phyloP scores from a whole-genome alignment of 2,329 filamentous ascomycete genomes.

The Catunica adiposa region DNA sequence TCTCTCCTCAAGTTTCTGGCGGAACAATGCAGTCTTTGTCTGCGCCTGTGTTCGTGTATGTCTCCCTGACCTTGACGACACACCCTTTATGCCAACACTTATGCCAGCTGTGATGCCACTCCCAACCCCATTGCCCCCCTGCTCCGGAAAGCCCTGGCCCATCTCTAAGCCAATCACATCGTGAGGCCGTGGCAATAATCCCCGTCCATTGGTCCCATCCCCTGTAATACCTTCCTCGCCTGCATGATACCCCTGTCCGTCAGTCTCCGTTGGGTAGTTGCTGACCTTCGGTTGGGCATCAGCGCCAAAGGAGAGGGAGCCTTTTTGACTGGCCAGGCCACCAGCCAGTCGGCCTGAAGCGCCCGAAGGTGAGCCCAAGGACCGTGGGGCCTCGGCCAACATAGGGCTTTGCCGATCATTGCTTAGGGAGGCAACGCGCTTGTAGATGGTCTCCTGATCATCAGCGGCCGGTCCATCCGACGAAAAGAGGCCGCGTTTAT shows the following conservation, averaged over 20 bases:
- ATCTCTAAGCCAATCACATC: background rate
- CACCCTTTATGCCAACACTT: background rate
- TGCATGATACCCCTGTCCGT: slow-evolving; percentile 3
- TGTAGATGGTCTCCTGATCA: background rate
- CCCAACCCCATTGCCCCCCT: background rate
- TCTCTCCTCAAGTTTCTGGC: slow-evolving; percentile 8
- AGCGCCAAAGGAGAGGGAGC: slow-evolving; percentile 11
- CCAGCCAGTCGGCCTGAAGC: background rate
- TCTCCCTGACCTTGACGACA: too few relatives aligned
- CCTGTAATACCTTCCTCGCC: slow-evolving; percentile 4
- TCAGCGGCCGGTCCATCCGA: background rate
- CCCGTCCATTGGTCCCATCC: slow-evolving; percentile 4
- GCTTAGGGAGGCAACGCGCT: background rate
- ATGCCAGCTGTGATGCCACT: background rate
- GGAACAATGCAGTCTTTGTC: slow-evolving; percentile 14
- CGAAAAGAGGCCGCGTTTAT: slow-evolving; percentile 5
- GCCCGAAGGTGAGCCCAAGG: background rate
- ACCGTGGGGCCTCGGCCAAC: background rate
- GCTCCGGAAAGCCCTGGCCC: background rate
- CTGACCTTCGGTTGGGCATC: slow-evolving; percentile 18
- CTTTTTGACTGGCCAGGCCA: background rate
- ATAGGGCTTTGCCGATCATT: background rate
- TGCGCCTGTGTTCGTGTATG: too few relatives aligned
- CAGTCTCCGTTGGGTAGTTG: background rate
- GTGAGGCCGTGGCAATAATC: background rate